Evolutionary conservation across 176 grass and related monocot genomes (phyloP).

Genomic region (Poa pratensis): DNA sequence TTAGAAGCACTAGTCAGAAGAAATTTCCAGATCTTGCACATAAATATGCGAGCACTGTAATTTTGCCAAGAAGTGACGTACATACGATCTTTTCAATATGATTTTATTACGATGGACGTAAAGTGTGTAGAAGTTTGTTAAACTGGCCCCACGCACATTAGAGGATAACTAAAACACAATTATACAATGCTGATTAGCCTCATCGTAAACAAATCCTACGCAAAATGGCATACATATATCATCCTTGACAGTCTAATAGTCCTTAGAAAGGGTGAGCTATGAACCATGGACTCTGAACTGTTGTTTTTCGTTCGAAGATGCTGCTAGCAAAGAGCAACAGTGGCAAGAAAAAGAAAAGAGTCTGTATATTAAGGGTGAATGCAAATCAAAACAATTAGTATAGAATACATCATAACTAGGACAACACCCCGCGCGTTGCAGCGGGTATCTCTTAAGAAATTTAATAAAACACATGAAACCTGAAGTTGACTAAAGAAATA

Average conservation of each 20-base stretch:
- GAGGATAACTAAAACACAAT: neutral
- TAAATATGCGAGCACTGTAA: neutral
- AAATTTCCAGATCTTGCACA: neutral
- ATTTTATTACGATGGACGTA: neutral
- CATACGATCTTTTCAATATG: neutral
- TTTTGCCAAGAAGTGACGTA: neutral
- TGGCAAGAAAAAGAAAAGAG: slow-evolving; percentile 13
- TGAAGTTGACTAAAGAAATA: too few relatives aligned
- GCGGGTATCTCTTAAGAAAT: too few relatives aligned
- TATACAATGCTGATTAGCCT: neutral
- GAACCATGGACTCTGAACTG: neutral
- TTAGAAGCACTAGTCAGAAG: neutral
- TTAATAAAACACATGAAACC: too few relatives aligned
- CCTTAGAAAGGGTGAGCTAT: neutral
- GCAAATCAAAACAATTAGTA: neutral
- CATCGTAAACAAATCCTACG: neutral
- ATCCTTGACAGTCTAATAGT: neutral
- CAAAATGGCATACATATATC: neutral
- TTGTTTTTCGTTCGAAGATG: slow-evolving; percentile 13
- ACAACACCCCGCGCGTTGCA: too few relatives aligned
- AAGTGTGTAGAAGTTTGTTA: neutral
- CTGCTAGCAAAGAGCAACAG: neutral
- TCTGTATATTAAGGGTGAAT: neutral
- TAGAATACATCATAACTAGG: neutral
- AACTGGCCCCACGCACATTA: neutral